Percentiles rank a stretch among this genome's conserved stretches.
Evolutionary conservation across 768 basidiomycete genomes (phyloP).

Genomic region (Hypholoma sublateritium): DNA sequence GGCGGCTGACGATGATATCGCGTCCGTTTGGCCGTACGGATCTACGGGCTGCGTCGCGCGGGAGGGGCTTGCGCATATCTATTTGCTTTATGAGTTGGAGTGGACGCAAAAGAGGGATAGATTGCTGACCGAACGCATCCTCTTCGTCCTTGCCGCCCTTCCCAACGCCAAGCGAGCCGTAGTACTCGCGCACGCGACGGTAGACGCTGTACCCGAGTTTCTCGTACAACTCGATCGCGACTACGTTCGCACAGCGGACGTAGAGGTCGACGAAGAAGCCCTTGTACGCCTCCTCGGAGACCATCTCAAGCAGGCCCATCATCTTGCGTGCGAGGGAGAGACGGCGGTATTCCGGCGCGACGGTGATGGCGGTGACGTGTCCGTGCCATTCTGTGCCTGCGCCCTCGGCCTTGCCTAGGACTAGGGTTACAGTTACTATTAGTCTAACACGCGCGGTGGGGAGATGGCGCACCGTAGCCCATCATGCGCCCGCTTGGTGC

Average conservation of each 20-base stretch:
- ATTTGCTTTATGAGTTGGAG: background rate
- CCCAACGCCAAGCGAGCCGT: conserved; percentile 73
- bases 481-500: conserved; percentile 82
- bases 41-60: conserved; percentile 56
- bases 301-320: conserved; percentile 83
- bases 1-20: conserved; percentile 66
- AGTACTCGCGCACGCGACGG: conserved; percentile 87
- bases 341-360: conserved; percentile 91
- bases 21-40: conserved; percentile 73
- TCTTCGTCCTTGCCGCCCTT: conserved; percentile 82
- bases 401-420: conserved; percentile 94
- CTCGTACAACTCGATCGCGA: conserved; percentile 93
- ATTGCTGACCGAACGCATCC: conserved; percentile 81
- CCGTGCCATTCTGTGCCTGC: conserved; percentile 78
- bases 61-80: conserved; percentile 76
- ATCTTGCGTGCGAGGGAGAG: conserved; percentile 84
- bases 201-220: conserved; percentile 92
- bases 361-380: conserved; percentile 93
- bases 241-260: conserved; percentile 82
- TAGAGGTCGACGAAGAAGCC: conserved; percentile 95
- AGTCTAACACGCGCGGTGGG: background rate
- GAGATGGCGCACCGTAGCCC: conserved; percentile 76
- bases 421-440: conserved; percentile 37
- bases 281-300: conserved; percentile 78
- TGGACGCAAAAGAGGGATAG: background rate